Base-by-base conservation (phyloP, 1,284 basidiomycete species). In the Porogramme epimiltina region DNA sequence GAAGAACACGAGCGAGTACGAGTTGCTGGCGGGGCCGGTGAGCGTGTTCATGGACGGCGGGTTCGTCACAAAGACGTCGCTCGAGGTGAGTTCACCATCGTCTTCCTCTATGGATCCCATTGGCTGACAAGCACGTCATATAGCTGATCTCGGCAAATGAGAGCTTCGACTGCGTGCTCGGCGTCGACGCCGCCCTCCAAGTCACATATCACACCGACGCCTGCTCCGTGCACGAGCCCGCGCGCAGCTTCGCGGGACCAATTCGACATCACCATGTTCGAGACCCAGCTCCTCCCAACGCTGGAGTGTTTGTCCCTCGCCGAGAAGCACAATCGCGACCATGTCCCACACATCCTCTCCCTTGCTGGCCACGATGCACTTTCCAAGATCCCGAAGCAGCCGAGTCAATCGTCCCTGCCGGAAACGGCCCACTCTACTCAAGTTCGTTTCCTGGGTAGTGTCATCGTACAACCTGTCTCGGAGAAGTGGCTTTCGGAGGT, bases 1-100 rank as follows among this genome's bases (percentile, higher is more conserved):
- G n/a, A n/a, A 75, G 62, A 83, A 82, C 58, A 77, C 70, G 33
- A 80, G 77, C 63, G 76, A 80, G 44, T 79, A 79, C 58, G 67
- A 74, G 37, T 66, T 82, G 40, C 70, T 82, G 10, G 70, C 78
- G 18, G 81, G 81, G 0, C 69, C 73, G 1, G 76, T 81, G 45
- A 74, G 64, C 47, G 74, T 82, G 42, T 78, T 79, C 57, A 58
- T 82, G 49, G 74, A 81, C 55, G 76, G 79, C 47, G 72, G 71
- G 37, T 78, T 73, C 54, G 75, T 82, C 10, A 76, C 79, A 13
- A 74, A 73, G 58, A 76, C 78, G 1, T 68, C 63, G 1, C 74
- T 82, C 36, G 62, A 62, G 41, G 79, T 80, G 54, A 31, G 70
- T 69, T 41, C 47, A 28, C 37, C 19, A 28, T n/a, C n/a, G n/a